These are phyloP conservation scores for Blastocystis hominis DNA, from an alignment of 352 stramenopile species.

Conservation along the genomic window DNA sequence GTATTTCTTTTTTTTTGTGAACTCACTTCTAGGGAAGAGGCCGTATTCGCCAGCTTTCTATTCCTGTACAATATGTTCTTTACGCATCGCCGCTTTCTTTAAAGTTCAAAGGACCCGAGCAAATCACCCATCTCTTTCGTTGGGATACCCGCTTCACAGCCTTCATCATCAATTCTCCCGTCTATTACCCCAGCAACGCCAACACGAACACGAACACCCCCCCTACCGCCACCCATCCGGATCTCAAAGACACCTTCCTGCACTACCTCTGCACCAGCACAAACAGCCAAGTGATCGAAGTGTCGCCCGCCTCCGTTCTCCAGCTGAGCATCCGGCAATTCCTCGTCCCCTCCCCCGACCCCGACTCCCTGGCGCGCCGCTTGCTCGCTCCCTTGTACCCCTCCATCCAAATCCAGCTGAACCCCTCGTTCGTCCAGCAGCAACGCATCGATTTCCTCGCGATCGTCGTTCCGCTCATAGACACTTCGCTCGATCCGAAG, in stretches of 20 bases:
- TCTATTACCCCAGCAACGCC: not conserved
- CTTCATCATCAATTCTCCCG: slow-evolving; percentile 29
- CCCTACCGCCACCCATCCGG: not conserved
- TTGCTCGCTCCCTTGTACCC: not conserved
- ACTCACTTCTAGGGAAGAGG: not conserved
- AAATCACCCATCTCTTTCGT: not conserved
- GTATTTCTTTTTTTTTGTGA: not conserved
- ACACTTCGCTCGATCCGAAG: not conserved
- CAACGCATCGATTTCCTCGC: not conserved
- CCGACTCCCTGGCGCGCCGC: not conserved
- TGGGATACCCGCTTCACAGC: slow-evolving; percentile 39
- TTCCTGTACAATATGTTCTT: slow-evolving; percentile 18
- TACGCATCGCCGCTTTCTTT: not conserved
- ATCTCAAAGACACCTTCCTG: not conserved
- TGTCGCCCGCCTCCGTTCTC: not conserved
- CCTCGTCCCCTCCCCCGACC: not conserved
- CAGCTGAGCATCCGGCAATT: not conserved
- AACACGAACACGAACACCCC: no score
- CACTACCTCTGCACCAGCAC: slow-evolving; percentile 14
- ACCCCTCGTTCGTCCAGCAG: not conserved
- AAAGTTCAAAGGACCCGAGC: not conserved
- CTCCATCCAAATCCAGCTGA: not conserved
- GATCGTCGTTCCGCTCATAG: not conserved
- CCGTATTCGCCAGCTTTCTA: slow-evolving; percentile 20
- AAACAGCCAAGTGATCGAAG: not conserved